phyloP scores from a whole-genome alignment of 148 eudicot genomes.

The Cornus controversa region DNA sequence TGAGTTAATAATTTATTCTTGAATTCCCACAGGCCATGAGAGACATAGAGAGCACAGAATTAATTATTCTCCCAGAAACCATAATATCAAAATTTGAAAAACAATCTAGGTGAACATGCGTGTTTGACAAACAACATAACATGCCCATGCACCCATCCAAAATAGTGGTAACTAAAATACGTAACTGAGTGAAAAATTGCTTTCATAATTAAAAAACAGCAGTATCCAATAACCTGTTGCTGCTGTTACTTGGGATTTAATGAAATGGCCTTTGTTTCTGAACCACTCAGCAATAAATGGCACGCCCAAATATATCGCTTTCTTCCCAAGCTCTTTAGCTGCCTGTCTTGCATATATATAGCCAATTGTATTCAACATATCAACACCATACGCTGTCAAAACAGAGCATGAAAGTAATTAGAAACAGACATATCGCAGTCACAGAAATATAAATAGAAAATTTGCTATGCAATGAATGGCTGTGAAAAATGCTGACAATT shows the following conservation, averaged over 20 bases:
- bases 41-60: not conserved
- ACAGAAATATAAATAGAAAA: not conserved
- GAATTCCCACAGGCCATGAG: constrained; percentile 2
- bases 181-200: not conserved
- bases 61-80: not conserved
- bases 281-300: constrained; percentile 99
- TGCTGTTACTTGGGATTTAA: constrained; percentile 96
- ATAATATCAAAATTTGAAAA: not conserved
- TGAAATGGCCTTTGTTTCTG: constrained; percentile 94
- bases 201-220: constrained; percentile 6
- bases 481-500: not conserved
- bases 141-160: not conserved
- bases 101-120: not conserved
- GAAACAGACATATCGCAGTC: constrained; percentile 11
- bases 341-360: constrained; percentile 94
- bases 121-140: not conserved
- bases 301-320: constrained; percentile 79
- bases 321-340: constrained; percentile 97
- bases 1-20: not conserved
- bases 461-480: not conserved
- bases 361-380: constrained; percentile 96
- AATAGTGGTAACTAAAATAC: not conserved
- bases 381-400: constrained; percentile 90
- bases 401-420: constrained; percentile 21
- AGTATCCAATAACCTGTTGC: constrained; percentile 70